phyloP scores from a whole-genome alignment of 2,329 filamentous ascomycete species.

The Zymoseptoria passerinii region DNA sequence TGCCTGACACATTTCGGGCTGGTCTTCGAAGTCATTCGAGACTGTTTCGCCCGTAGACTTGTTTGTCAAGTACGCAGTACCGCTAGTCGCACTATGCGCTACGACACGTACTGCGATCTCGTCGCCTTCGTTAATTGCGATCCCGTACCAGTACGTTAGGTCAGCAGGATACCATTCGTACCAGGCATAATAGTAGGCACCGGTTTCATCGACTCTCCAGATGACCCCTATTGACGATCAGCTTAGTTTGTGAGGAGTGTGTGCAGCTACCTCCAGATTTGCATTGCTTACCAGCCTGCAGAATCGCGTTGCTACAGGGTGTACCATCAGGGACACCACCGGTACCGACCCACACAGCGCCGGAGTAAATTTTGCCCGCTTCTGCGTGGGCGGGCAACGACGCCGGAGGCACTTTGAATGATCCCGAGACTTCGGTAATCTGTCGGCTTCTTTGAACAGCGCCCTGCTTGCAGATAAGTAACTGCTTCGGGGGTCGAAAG shows the following conservation, averaged over 20 bases:
- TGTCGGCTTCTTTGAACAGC: no score
- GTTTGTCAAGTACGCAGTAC: slow-evolving; percentile 43
- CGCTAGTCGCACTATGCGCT: slow-evolving; percentile 36
- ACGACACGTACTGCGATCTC: slow-evolving; percentile 34
- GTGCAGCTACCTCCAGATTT: no score
- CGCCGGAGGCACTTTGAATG: no score
- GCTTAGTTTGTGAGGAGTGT: background rate
- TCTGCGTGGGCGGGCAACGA: no score
- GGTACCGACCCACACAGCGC: no score
- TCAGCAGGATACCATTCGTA: slow-evolving; percentile 55
- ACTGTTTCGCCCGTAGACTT: slow-evolving; percentile 44
- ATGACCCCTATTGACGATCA: slow-evolving; percentile 48
- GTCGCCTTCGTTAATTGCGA: slow-evolving; percentile 40
- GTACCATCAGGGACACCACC: no score
- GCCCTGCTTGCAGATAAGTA: no score
- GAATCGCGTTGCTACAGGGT: no score
- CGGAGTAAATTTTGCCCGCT: no score
- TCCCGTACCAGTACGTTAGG: slow-evolving; percentile 42
- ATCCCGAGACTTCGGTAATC: no score
- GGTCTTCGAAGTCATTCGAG: slow-evolving; percentile 42
- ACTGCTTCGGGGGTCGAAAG: no score
- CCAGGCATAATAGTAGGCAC: slow-evolving; percentile 47
- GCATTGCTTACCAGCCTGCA: background rate
- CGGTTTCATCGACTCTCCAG: slow-evolving; percentile 39
- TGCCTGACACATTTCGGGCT: slow-evolving; percentile 43